Evolutionary conservation across 139 green algal genomes (phyloP).

Genomic region (Edaphochlamys debaryana): DNA sequence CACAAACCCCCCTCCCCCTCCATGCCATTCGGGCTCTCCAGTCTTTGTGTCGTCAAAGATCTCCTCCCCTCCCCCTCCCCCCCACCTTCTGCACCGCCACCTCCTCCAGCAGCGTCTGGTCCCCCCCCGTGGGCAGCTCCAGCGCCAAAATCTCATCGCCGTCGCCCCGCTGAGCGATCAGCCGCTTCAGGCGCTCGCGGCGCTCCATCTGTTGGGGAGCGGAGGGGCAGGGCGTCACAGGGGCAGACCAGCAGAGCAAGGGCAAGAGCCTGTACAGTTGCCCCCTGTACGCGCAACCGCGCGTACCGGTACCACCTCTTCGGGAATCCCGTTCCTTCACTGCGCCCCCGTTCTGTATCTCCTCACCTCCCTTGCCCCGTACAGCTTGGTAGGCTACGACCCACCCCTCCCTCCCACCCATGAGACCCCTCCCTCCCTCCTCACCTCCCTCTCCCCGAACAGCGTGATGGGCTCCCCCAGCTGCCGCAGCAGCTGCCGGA

Average conservation of each 20-base stretch:
- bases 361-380: no score
- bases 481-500: constrained; percentile 80
- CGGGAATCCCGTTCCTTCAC: no score
- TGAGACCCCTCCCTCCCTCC: background rate
- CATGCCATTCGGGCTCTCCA: no score
- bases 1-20: no score
- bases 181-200: constrained; percentile 84
- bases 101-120: constrained; percentile 64
- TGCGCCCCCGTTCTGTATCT: no score
- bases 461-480: constrained; percentile 93
- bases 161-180: constrained; percentile 74
- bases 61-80: background rate
- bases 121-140: constrained; percentile 33
- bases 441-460: constrained; percentile 93
- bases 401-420: no score
- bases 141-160: constrained; percentile 61
- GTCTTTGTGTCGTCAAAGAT: no score
- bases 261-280: no score
- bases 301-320: no score
- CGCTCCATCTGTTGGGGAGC: constrained; percentile 80
- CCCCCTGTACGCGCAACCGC: no score
- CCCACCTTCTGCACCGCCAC: constrained; percentile 45
- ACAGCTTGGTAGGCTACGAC: no score
- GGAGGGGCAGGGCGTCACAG: background rate
- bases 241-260: no score